Conservation (phyloP, 2,329 filamentous ascomycete species). For the Neonectria ditissima region DNA sequence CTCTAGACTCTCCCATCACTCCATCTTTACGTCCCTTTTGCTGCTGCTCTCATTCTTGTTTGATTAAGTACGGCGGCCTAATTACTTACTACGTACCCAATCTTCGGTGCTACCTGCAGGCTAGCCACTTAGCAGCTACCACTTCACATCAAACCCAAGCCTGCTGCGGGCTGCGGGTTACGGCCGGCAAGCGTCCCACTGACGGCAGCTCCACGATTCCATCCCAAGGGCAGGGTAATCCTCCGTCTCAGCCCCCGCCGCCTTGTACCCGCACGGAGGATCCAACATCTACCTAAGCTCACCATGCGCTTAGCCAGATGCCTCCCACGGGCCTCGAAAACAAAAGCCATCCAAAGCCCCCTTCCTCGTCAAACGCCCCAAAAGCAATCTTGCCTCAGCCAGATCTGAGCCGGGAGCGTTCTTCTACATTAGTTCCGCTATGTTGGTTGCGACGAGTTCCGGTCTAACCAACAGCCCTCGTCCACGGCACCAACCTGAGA, state of each 20-base stretch:
- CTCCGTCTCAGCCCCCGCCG: background rate
- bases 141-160: background rate
- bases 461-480: background rate
- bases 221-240: background rate
- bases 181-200: no score
- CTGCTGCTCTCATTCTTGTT: background rate
- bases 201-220: background rate
- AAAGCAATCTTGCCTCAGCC: background rate
- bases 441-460: background rate
- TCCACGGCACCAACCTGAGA: background rate
- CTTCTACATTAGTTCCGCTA: background rate
- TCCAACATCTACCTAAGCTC: background rate
- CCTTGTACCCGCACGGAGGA: background rate
- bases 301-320: no score
- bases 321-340: background rate
- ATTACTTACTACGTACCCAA: no score
- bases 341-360: background rate
- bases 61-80: no score
- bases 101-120: background rate
- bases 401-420: background rate
- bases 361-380: background rate
- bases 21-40: no score
- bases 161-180: background rate
- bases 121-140: background rate
- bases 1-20: background rate